Conservation (phyloP, 2,329 filamentous ascomycete genomes). For the Colletotrichum lentis region DNA sequence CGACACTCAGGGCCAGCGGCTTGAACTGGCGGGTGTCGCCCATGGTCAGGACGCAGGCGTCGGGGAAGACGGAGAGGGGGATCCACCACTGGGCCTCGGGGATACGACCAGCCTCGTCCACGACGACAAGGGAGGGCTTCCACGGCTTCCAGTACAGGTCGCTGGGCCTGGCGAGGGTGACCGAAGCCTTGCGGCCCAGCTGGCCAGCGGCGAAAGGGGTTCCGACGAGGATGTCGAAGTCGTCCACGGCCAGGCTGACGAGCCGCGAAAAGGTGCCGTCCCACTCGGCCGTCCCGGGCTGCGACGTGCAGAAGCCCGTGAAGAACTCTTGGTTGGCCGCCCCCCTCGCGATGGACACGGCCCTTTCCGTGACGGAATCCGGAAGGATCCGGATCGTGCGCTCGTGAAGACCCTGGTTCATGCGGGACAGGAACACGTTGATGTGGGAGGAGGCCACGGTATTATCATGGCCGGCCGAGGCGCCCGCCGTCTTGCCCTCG, state of each 20-base stretch:
- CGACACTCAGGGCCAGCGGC: constrained; percentile 11
- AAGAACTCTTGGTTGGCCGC: background rate
- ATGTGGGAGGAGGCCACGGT: constrained; percentile 1
- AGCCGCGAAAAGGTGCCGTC: background rate
- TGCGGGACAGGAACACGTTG: background rate
- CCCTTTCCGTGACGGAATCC: background rate
- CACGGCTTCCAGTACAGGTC: background rate
- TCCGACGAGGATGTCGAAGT: constrained; percentile 21
- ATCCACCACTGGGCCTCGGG: constrained; percentile 29
- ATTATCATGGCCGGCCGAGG: background rate
- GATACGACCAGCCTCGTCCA: constrained; percentile 26
- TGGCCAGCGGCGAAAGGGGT: constrained; percentile 21
- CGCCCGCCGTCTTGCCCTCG: too few species aligned
- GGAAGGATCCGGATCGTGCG: background rate
- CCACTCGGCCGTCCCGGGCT: background rate
- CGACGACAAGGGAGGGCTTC: constrained; percentile 5
- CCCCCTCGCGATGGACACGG: background rate
- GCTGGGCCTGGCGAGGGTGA: background rate
- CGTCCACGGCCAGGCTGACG: background rate
- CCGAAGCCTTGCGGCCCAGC: background rate
- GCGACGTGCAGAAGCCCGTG: background rate
- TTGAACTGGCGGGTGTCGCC: constrained; percentile 26
- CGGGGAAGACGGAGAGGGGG: background rate
- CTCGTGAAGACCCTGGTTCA: background rate
- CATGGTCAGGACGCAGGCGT: constrained; percentile 5